Evolutionary conservation across 176 grass and related monocot genomes (phyloP).

Genomic region (Phoenix dactylifera): DNA sequence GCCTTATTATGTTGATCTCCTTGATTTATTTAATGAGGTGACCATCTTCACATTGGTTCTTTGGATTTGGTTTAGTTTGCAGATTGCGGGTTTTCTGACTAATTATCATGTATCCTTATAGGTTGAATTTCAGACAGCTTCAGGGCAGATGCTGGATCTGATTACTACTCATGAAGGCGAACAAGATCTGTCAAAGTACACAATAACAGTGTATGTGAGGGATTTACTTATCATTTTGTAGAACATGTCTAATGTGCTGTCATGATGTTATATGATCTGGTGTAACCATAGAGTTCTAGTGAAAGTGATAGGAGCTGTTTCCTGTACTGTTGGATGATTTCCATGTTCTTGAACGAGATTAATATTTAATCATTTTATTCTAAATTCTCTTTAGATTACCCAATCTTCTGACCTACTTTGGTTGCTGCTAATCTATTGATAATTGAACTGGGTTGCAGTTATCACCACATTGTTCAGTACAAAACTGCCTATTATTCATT

Average conservation of each 20-base stretch:
- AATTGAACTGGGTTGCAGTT: constrained; percentile 16
- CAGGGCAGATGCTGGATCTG: constrained; percentile 61
- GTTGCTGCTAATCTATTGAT: no score
- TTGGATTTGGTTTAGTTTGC: not conserved
- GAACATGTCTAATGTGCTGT: not conserved
- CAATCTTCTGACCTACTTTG: no score
- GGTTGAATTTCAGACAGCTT: constrained; percentile 39
- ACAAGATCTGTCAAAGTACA: constrained; percentile 35
- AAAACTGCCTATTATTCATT: constrained; percentile 70
- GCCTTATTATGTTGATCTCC: constrained; percentile 38
- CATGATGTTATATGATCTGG: no score
- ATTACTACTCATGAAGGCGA: constrained; percentile 34
- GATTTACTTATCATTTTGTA: not conserved
- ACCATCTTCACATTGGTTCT: not conserved
- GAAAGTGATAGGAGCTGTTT: no score
- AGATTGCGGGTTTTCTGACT: no score
- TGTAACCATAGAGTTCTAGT: no score
- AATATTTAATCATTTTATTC: not conserved
- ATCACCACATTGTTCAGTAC: constrained; percentile 49
- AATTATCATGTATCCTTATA: not conserved
- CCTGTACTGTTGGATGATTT: no score
- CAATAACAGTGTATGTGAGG: constrained; percentile 31
- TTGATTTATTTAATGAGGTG: constrained; percentile 47
- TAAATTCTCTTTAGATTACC: constrained; percentile 1
- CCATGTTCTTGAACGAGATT: no score